Evolutionary conservation across 352 stramenopile genomes (phyloP), one percentile per base, ranked within the genome.

Genomic region (Phytophthora litchii): DNA sequence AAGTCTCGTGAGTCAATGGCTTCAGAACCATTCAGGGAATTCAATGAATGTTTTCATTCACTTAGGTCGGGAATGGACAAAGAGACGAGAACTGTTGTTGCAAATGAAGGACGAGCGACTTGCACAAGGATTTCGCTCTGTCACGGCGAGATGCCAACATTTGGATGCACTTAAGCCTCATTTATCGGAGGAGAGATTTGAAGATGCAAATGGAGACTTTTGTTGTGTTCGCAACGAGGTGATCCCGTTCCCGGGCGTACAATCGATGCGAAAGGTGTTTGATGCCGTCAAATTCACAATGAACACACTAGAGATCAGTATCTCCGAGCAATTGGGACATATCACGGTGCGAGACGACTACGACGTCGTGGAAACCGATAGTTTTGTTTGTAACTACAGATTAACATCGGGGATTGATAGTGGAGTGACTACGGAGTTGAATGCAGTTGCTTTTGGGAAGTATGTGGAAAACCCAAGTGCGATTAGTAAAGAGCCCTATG

Each of bases 221-320:
- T 75, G 63, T 47, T 69, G 48, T 35, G 40, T 67, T 9, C 48
- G 50, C 10, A 72, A 65, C 11, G 68, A 81, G 12, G 55, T 79
- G 3, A 42, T 65, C 3, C 70, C 50, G 51, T 76, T 78, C 17
- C 38, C 48, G 5, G 62, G 63, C 1, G 57, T 70, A 0, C n/a
- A 52, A 27, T 65, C 55, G 0, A 13, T 77, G 4, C 16, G 36
- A 11, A 54, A 70, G 16, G 59, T 77, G 14, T 74, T 69, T 40
- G 68, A 77, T 31, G 68, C 68, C n/a, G 35, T 74, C 35, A 57
- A 57, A 23, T 72, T 67, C 57, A 66, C 47, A 17, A 9, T 74
- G 14, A 43, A 63, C 32, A 74, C 55, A 21, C 50, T 74, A 20
- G 69, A 77, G 49, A 77, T 77, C 46, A 54, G 38, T 20, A 66